Evolutionary conservation across 2,329 filamentous ascomycete species (phyloP).

Genomic region (Coniochaeta sp.): DNA sequence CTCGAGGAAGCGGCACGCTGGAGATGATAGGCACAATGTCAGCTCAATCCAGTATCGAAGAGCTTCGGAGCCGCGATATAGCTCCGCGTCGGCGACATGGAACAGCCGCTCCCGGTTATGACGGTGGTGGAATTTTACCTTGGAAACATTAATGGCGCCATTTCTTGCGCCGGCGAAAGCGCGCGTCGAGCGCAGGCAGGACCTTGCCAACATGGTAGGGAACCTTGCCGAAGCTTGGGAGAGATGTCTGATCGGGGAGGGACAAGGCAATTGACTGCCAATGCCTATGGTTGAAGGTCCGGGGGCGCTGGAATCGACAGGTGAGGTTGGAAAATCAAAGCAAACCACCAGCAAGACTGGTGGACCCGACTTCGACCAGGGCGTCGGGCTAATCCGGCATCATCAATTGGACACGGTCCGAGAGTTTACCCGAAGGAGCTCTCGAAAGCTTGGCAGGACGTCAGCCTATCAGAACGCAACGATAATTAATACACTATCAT

Average conservation of each 20-base stretch:
- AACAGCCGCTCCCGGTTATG: background rate
- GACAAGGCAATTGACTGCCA: conserved; percentile 30
- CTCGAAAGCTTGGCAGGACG: background rate
- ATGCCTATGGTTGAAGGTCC: conserved; percentile 21
- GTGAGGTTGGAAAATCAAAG: conserved; percentile 12
- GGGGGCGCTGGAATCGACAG: conserved; percentile 10
- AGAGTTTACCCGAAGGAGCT: background rate
- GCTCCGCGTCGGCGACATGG: background rate
- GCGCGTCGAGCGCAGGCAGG: conserved; percentile 83
- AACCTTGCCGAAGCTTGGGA: conserved; percentile 31
- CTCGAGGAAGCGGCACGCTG: conserved; percentile 64
- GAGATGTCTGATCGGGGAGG: conserved; percentile 21
- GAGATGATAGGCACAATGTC: conserved; percentile 4
- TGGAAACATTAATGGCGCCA: conserved; percentile 63
- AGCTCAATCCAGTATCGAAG: background rate
- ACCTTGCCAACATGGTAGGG: conserved; percentile 86
- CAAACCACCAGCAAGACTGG: background rate
- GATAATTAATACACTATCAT: conserved; percentile 1
- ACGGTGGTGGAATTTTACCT: conserved; percentile 49
- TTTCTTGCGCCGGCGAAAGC: conserved; percentile 71
- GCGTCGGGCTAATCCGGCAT: conserved; percentile 11
- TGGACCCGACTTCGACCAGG: conserved; percentile 1
- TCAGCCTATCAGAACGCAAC: background rate
- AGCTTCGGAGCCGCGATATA: background rate
- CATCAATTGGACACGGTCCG: background rate